These are phyloP conservation scores for Withania somnifera DNA, from an alignment of 305 asterid genomes.

Conservation along the genomic window DNA sequence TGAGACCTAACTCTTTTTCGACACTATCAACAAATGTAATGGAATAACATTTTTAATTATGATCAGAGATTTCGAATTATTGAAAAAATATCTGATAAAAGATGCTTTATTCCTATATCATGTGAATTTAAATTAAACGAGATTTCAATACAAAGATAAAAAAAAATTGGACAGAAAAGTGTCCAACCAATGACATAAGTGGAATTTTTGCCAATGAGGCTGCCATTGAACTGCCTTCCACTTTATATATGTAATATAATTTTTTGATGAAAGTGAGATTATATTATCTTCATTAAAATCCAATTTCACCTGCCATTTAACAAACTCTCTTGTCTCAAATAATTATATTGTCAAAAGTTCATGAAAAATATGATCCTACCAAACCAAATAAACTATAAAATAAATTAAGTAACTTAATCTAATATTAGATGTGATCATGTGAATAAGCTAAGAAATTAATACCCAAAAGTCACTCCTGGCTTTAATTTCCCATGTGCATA, in stretches of 20 bases:
- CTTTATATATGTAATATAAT: not conserved
- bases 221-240: not conserved
- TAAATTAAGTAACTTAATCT: not conserved
- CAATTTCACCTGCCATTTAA: conserved; percentile 14
- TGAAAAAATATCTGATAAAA: no score
- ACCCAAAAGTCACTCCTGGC: not conserved
- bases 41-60: no score
- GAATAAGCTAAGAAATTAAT: not conserved
- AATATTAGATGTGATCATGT: not conserved
- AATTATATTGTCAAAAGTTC: conserved; percentile 1
- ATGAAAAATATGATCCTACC: not conserved
- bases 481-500: conserved; percentile 15
- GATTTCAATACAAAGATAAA: not conserved
- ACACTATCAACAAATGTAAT: no score
- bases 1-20: not conserved
- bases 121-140: not conserved
- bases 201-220: not conserved
- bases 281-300: not conserved
- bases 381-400: not conserved
- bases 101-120: not conserved
- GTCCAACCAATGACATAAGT: not conserved
- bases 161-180: not conserved
- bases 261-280: not conserved
- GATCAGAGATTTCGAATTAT: no score
- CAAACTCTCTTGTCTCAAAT: conserved; percentile 18